A percentile compares a stretch with the other conserved stretches of the same genome.
These are phyloP conservation scores for Ilyonectria mors-panacis DNA, from an alignment of 2,329 filamentous ascomycete genomes.

Conservation along the genomic window DNA sequence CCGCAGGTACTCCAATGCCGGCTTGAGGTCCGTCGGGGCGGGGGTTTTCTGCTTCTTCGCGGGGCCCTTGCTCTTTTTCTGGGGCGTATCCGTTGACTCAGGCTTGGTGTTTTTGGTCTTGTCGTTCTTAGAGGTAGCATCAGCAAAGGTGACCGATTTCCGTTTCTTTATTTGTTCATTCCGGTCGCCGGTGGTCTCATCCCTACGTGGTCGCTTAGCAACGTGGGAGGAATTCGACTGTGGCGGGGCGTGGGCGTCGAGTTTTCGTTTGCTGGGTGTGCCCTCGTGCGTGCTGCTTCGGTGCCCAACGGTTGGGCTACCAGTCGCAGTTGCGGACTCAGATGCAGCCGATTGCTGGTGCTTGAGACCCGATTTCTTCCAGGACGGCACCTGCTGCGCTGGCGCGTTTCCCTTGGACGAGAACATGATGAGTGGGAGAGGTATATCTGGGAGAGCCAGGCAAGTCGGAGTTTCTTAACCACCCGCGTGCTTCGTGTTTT, in stretches of 20 bases:
- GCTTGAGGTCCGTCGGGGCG: slow-evolving; percentile 64
- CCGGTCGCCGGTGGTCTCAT: slow-evolving; percentile 44
- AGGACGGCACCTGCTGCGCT: slow-evolving; percentile 67
- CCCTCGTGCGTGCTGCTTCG: slow-evolving; percentile 51
- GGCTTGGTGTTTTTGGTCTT: slow-evolving; percentile 48
- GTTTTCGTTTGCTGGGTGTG: slow-evolving; percentile 58
- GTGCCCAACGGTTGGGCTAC: slow-evolving; percentile 55
- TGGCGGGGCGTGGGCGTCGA: slow-evolving; percentile 55
- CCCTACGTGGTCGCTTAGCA: slow-evolving; percentile 55
- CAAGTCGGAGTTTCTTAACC: slow-evolving; percentile 20
- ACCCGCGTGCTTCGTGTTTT: slow-evolving; percentile 32
- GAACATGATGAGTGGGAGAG: slow-evolving; percentile 56
- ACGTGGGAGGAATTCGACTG: slow-evolving; percentile 49
- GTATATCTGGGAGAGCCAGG: slow-evolving; percentile 27
- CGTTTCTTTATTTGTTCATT: slow-evolving; percentile 54
- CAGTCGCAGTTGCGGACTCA: slow-evolving; percentile 50
- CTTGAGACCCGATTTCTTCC: slow-evolving; percentile 76
- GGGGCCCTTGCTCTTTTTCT: slow-evolving; percentile 55
- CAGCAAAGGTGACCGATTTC: slow-evolving; percentile 67
- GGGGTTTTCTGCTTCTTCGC: slow-evolving; percentile 57
- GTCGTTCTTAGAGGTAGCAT: slow-evolving; percentile 56
- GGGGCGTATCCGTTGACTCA: slow-evolving; percentile 50
- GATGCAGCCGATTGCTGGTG: slow-evolving; percentile 63
- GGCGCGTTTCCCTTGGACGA: slow-evolving; percentile 60
- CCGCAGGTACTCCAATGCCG: slow-evolving; percentile 82